Conservation (phyloP, 768 basidiomycete species). For the Suillus sp. region DNA sequence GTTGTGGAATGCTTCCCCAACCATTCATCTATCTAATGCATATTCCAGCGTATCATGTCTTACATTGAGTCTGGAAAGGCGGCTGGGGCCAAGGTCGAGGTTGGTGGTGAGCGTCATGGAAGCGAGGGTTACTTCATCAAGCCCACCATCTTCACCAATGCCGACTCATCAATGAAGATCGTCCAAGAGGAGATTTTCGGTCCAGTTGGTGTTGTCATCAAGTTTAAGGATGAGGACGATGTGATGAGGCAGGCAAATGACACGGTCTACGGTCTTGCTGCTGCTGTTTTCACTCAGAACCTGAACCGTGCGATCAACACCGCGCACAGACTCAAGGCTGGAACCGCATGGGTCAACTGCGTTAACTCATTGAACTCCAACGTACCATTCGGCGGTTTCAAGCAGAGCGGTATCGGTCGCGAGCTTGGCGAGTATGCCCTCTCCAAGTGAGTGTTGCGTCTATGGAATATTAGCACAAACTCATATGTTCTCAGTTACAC, state of each 20-base stretch:
- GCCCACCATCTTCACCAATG: constrained; percentile 76
- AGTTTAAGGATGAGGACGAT: constrained; percentile 71
- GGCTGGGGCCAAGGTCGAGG: constrained; percentile 66
- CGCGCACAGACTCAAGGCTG: constrained; percentile 77
- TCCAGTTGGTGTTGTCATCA: constrained; percentile 74
- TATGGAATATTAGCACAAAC: background rate
- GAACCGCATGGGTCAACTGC: constrained; percentile 70
- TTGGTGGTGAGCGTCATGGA: constrained; percentile 65
- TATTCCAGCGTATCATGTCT: constrained; percentile 64
- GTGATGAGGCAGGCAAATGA: constrained; percentile 81
- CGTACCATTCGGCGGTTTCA: constrained; percentile 86
- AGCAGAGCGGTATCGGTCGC: constrained; percentile 79
- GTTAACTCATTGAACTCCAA: constrained; percentile 32
- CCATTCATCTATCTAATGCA: background rate
- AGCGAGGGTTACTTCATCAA: constrained; percentile 67
- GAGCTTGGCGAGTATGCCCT: constrained; percentile 80
- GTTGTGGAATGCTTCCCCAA: constrained; percentile 23
- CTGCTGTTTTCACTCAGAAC: constrained; percentile 83
- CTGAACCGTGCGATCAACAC: constrained; percentile 72
- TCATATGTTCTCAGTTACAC: constrained; percentile 45
- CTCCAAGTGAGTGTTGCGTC: constrained; percentile 38
- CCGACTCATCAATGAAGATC: constrained; percentile 70
- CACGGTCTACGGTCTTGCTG: constrained; percentile 83
- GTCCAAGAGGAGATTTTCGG: constrained; percentile 80
- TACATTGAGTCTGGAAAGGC: constrained; percentile 78